Evolutionary conservation across 164 flowering plant species (phyloP).

Genomic region (Liriodendron chinense): DNA sequence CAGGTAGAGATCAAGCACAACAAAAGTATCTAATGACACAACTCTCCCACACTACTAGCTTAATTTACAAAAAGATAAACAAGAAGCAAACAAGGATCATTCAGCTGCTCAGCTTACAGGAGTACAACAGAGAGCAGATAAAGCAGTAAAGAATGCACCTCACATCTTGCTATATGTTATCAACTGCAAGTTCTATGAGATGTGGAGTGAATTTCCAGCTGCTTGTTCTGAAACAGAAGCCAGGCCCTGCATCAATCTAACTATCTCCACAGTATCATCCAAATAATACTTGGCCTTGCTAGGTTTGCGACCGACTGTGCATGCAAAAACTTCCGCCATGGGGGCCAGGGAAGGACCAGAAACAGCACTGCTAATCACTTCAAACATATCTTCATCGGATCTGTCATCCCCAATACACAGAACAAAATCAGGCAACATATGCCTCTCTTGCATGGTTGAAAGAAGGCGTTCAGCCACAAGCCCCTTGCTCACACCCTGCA

Average conservation of each 20-base stretch:
- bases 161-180: neutral
- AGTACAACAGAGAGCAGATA: neutral
- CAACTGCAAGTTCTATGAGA: neutral
- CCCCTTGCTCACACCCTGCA: constrained; percentile 85
- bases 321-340: constrained; percentile 61
- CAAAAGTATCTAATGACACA: neutral
- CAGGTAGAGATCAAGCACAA: neutral
- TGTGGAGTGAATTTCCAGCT: neutral
- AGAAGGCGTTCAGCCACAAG: constrained; percentile 57
- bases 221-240: constrained; percentile 57
- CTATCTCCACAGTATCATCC: constrained; percentile 62
- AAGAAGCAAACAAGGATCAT: neutral
- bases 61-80: constrained; percentile 6
- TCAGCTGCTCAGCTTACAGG: neutral
- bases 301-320: constrained; percentile 66
- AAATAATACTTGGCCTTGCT: constrained; percentile 76
- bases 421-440: constrained; percentile 57
- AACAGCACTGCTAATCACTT: constrained; percentile 49
- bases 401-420: constrained; percentile 82
- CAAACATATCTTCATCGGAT: constrained; percentile 84
- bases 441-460: constrained; percentile 45
- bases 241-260: constrained; percentile 58
- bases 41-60: neutral
- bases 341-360: constrained; percentile 47
- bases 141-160: neutral